These are phyloP conservation scores for Candida smagusa DNA, from an alignment of 1,139 yeast species.

Conservation along the genomic window DNA sequence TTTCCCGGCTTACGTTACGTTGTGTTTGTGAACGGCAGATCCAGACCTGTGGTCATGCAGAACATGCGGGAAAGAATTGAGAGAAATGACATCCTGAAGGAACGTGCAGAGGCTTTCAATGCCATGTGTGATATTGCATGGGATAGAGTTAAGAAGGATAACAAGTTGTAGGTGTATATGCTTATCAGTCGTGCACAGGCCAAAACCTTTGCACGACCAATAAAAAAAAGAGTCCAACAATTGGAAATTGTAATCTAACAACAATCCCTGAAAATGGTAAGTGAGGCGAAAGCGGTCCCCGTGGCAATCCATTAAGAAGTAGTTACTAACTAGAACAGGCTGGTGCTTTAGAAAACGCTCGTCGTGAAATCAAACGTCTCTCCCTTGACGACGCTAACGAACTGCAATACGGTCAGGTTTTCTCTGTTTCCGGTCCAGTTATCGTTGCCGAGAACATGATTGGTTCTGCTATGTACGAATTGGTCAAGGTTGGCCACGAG, in stretches of 20 bases:
- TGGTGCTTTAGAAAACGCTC: slow-evolving; percentile 96
- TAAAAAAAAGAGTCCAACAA: not conserved
- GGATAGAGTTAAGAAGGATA: slow-evolving; percentile 60
- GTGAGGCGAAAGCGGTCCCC: slow-evolving; percentile 1
- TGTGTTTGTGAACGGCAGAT: slow-evolving; percentile 85
- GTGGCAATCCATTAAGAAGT: not conserved
- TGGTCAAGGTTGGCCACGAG: slow-evolving; percentile 96
- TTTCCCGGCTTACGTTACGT: slow-evolving; percentile 87
- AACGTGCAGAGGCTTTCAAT: slow-evolving; percentile 64
- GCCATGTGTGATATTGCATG: slow-evolving; percentile 90
- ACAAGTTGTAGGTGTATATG: slow-evolving; percentile 3
- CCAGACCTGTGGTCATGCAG: slow-evolving; percentile 60
- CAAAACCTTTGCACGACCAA: not conserved
- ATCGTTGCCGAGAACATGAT: slow-evolving; percentile 97
- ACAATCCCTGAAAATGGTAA: slow-evolving; percentile 5
- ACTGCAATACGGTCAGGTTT: slow-evolving; percentile 80
- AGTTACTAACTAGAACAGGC: slow-evolving; percentile 50
- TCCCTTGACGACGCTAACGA: slow-evolving; percentile 75
- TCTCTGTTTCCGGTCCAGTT: slow-evolving; percentile 96
- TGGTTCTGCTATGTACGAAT: slow-evolving; percentile 99
- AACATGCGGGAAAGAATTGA: slow-evolving; percentile 63
- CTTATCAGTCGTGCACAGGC: not conserved
- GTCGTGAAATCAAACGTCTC: slow-evolving; percentile 86
- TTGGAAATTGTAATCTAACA: not conserved
- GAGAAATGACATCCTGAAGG: slow-evolving; percentile 49